These are phyloP conservation scores for Fusarium kyushuense DNA, from an alignment of 2,329 filamentous ascomycete species.

Conservation along the genomic window DNA sequence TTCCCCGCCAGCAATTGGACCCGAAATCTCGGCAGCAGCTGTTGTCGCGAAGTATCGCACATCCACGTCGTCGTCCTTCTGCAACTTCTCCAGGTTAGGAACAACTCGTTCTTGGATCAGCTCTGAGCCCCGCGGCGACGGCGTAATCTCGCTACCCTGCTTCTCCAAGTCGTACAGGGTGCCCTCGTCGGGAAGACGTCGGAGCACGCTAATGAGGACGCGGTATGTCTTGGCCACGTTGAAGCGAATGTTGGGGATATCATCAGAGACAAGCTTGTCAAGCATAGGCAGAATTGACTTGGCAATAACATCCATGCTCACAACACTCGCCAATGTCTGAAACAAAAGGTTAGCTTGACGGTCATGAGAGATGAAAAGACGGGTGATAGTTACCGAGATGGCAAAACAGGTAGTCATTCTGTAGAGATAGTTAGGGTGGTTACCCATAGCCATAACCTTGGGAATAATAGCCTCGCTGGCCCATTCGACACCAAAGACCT, in stretches of 20 bases:
- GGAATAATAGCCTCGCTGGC: constrained; percentile 96
- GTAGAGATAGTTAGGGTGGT: constrained; percentile 98
- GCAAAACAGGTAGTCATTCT: constrained; percentile 99
- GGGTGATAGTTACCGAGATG: constrained; percentile 79
- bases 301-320: constrained; percentile 92
- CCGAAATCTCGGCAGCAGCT: constrained; percentile 73
- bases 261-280: constrained; percentile 91
- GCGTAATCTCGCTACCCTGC: constrained; percentile 69
- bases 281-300: constrained; percentile 95
- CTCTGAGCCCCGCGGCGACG: constrained; percentile 79
- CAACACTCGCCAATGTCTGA: constrained; percentile 91
- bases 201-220: constrained; percentile 89
- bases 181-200: constrained; percentile 87
- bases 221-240: constrained; percentile 99
- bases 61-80: constrained; percentile 97
- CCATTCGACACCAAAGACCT: constrained; percentile 99
- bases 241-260: constrained; percentile 99
- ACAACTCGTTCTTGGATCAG: constrained; percentile 88
- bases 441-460: constrained; percentile 98
- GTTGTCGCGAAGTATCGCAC: constrained; percentile 98
- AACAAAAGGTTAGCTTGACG: constrained; percentile 42
- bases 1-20: constrained; percentile 62
- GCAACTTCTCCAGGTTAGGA: constrained; percentile 92
- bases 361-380: not conserved
- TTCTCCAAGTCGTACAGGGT: constrained; percentile 90